Base-by-base conservation (phyloP, 2,329 filamentous ascomycete genomes). In the Diaporthe ilicicola region DNA sequence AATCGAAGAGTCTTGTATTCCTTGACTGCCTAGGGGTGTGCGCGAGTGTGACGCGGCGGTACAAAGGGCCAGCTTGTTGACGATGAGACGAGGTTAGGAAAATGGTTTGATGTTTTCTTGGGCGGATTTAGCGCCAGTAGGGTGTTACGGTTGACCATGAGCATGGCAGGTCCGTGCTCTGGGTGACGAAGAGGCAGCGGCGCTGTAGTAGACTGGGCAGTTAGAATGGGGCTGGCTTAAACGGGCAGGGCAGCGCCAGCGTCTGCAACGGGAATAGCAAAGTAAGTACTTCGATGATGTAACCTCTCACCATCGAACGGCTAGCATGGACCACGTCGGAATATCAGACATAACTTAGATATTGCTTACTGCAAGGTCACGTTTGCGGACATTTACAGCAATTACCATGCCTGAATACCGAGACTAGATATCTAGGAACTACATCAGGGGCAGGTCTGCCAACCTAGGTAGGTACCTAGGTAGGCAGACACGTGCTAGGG, bases 11-110 rank as follows among this genome's bases (percentile, higher is more conserved):
- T 32, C 27, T 12, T 10, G 22, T 24, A 24, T 24, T 29, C n/a
- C 48, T 27, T 17, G 4, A 27, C 10, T 3, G 32, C 42, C 59
- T 39, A 13, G 22, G 29, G 9, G 12, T 24, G n/a, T 50, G 27
- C n/a, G 59, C 29, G 12, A 29, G 17, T 64, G 27, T 24, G 44
- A 44, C 19, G 29, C 44, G 15, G n/a, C n/a, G 4, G 50, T 37
- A 15, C 34, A 3, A 24, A 22, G 13, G 59, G 44, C 17, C 3
- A 15, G 32, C 8, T 15, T 56, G 24, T n/a, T n/a, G 17, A 39
- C n/a, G 32, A 24, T 39, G 53, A 34, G 29, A 39, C 42, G 32
- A 61, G 44, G 66, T 59, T 56, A 32, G 42, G 27, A 64, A 64
- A 37, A 29, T 48, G 42, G 42, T 50, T 22, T 15, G 22, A n/a